Conservation (phyloP, 225 moss, liverwort and hornwort genomes). For the Straminergon stramineum region DNA sequence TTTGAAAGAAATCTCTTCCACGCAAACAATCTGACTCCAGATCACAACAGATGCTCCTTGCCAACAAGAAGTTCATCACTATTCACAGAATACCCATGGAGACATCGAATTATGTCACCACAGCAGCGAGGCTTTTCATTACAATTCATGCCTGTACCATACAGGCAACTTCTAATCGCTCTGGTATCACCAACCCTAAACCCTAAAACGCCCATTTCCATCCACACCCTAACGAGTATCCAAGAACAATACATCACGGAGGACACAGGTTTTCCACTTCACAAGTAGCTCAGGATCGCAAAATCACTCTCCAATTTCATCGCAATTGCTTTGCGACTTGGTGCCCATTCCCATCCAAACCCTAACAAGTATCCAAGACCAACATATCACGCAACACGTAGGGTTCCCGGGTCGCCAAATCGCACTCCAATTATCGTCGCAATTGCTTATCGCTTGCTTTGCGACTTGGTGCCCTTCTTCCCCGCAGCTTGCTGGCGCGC, state of each 20-base stretch:
- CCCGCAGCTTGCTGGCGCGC: slow-evolving; percentile 46
- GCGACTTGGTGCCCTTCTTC: slow-evolving; percentile 54
- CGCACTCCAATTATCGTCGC: not conserved
- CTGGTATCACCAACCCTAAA: not conserved
- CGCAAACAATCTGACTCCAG: not conserved
- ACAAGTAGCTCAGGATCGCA: not conserved
- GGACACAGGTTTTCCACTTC: not conserved
- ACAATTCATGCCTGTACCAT: not conserved
- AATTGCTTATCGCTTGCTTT: slow-evolving; percentile 34
- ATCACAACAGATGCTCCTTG: not conserved
- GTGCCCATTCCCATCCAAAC: slow-evolving; percentile 13
- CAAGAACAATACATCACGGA: not conserved
- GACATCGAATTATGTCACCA: not conserved
- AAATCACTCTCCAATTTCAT: not conserved
- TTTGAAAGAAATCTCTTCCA: not conserved
- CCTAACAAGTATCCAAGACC: not conserved
- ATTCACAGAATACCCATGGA: slow-evolving; percentile 1
- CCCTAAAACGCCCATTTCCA: not conserved
- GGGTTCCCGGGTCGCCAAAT: not conserved
- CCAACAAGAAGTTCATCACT: not conserved
- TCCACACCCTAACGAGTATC: not conserved
- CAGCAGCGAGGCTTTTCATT: not conserved
- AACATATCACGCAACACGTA: not conserved
- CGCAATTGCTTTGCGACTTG: slow-evolving; percentile 20
- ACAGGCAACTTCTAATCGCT: not conserved